phyloP scores from a whole-genome alignment of 2,329 filamentous ascomycete genomes.

The Aphanocladium album region DNA sequence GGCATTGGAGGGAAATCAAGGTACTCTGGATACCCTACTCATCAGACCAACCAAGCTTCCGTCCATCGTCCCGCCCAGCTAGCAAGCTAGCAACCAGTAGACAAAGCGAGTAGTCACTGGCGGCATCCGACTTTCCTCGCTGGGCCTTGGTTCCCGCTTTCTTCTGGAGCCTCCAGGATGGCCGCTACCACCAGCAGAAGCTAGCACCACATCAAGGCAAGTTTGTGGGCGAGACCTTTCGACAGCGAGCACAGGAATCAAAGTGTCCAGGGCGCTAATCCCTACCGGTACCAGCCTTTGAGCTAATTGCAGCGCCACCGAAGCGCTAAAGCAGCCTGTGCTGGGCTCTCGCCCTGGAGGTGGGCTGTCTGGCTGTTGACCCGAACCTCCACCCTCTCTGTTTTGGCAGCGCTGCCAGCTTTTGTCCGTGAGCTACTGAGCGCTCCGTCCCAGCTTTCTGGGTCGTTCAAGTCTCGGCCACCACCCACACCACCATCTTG shows the following conservation, averaged over 20 bases:
- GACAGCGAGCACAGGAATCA: slow-evolving; percentile 9
- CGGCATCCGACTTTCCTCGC: slow-evolving; percentile 3
- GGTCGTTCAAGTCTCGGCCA: slow-evolving; percentile 8
- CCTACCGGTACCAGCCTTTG: slow-evolving; percentile 5
- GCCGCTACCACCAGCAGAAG: not conserved
- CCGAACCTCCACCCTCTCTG: not conserved
- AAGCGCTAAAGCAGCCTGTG: not conserved
- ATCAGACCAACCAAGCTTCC: not conserved
- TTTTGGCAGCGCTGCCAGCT: not conserved
- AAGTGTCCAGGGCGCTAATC: slow-evolving; percentile 7
- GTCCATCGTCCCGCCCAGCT: not conserved
- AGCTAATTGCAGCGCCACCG: slow-evolving; percentile 12
- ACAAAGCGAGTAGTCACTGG: not conserved
- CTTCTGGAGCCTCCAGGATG: not conserved
- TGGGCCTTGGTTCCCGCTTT: not conserved
- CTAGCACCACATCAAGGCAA: slow-evolving; percentile 10
- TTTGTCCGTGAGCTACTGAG: not conserved
- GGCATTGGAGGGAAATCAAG: not conserved
- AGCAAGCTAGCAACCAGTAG: not conserved
- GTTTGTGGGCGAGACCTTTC: slow-evolving; percentile 11
- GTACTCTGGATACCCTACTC: not conserved
- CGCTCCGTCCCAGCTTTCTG: slow-evolving; percentile 10
- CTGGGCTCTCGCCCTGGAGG: not conserved
- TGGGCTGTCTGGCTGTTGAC: not conserved
- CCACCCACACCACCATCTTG: slow-evolving; percentile 9